phyloP scores from a whole-genome alignment of 208 protist genomes.

The Strigomonas culicis region DNA sequence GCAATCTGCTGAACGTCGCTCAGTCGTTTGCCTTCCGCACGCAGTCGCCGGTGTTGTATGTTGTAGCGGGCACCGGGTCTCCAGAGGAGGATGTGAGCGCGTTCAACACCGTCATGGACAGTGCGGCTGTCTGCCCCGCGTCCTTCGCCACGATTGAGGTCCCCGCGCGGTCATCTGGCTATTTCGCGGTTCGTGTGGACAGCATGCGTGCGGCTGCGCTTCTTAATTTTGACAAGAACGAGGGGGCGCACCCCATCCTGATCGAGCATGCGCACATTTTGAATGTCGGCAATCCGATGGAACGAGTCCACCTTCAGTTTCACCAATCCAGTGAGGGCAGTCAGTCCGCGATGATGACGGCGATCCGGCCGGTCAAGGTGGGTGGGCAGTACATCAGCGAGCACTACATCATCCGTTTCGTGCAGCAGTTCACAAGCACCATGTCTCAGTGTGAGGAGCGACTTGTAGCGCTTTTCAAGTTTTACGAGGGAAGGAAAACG shows the following conservation, averaged over 20 bases:
- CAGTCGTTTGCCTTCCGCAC: conserved; percentile 38
- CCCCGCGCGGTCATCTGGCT: conserved; percentile 25
- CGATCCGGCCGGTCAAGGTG: conserved; percentile 42
- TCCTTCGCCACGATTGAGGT: conserved; percentile 28
- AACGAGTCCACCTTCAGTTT: conserved; percentile 60
- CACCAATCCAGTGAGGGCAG: conserved; percentile 21
- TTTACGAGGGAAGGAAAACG: conserved; percentile 9
- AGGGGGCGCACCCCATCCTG: conserved; percentile 30
- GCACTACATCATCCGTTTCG: conserved; percentile 61
- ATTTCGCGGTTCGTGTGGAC: conserved; percentile 69
- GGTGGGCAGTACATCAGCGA: conserved; percentile 61
- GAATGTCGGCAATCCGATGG: conserved; percentile 63
- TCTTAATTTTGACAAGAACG: conserved; percentile 60
- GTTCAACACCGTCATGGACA: background rate
- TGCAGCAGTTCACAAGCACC: conserved; percentile 51
- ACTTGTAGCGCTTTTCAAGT: conserved; percentile 22
- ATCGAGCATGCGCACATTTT: conserved; percentile 71
- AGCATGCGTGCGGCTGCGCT: conserved; percentile 50
- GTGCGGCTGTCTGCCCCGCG: background rate
- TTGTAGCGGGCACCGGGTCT: conserved; percentile 14
- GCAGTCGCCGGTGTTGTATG: conserved; percentile 32
- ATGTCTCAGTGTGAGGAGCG: conserved; percentile 46
- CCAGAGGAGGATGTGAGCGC: conserved; percentile 2
- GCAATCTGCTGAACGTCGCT: conserved; percentile 16
- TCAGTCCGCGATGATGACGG: conserved; percentile 9